phyloP scores from a whole-genome alignment of 2,329 filamentous ascomycete species.

The Clarireedia hainanense region DNA sequence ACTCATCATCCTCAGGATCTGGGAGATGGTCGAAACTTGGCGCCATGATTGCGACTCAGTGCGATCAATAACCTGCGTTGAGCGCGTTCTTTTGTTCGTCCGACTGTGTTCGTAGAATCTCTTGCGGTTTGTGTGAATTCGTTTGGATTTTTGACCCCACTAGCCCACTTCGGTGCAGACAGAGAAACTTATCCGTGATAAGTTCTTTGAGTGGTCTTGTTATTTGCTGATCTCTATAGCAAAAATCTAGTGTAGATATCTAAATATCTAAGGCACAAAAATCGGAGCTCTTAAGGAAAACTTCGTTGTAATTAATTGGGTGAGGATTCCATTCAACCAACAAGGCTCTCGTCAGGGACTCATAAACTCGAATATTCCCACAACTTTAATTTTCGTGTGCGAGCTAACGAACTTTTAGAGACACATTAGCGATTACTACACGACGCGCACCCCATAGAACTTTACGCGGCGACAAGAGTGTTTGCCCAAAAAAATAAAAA shows the following conservation, averaged over 20 bases:
- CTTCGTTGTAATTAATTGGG: not conserved
- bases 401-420: constrained; percentile 8
- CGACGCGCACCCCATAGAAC: constrained; percentile 5
- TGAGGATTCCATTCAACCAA: not conserved
- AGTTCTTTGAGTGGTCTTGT: not conserved
- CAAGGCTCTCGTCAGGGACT: not conserved
- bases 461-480: constrained; percentile 10
- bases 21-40: constrained; percentile 87
- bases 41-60: constrained; percentile 60
- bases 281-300: not conserved
- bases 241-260: not conserved
- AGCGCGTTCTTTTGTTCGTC: constrained; percentile 9
- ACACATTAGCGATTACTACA: constrained; percentile 10
- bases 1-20: constrained; percentile 79
- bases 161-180: constrained; percentile 7
- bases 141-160: constrained; percentile 10
- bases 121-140: constrained; percentile 10
- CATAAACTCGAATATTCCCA: constrained; percentile 6
- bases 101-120: constrained; percentile 1
- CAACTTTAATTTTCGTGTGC: constrained; percentile 11
- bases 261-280: not conserved
- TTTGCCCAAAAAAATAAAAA: constrained; percentile 11
- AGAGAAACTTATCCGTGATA: not conserved
- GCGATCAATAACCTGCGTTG: constrained; percentile 7
- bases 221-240: too few species aligned